phyloP scores from a whole-genome alignment of 2,329 filamentous ascomycete genomes.

The Coniochaeta hoffmannii region DNA sequence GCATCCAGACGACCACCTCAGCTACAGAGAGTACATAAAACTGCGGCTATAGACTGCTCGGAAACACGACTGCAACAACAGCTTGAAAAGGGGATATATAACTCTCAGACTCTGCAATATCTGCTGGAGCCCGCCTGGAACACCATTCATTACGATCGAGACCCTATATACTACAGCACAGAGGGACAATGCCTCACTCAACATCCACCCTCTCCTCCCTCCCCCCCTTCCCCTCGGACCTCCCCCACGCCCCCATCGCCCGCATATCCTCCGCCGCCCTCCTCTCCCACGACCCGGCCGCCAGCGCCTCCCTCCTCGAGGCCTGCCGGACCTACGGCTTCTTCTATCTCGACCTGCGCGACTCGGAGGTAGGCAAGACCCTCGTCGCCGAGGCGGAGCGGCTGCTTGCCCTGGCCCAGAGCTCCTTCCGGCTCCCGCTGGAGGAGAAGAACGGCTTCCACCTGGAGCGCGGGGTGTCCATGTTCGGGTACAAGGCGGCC shows the following conservation, averaged over 20 bases:
- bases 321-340: constrained; percentile 8
- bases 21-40: no score
- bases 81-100: no score
- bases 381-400: constrained; percentile 4
- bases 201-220: background rate
- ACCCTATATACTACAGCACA: background rate
- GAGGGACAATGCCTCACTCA: background rate
- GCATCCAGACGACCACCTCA: background rate
- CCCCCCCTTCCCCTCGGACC: constrained; percentile 7
- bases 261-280: constrained; percentile 4
- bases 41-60: no score
- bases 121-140: no score
- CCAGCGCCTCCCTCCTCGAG: constrained; percentile 5
- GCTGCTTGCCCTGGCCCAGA: constrained; percentile 12
- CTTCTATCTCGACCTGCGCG: constrained; percentile 6
- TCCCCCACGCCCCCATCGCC: constrained; percentile 6
- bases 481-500: constrained; percentile 24
- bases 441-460: constrained; percentile 19
- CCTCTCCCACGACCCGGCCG: constrained; percentile 1
- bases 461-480: constrained; percentile 10
- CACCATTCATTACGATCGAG: no score
- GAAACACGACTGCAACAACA: no score
- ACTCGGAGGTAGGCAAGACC: constrained; percentile 3
- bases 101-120: no score
- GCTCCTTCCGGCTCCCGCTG: constrained; percentile 18